Base-by-base conservation (phyloP, 176 grass and related monocot genomes). In the Musa beccarii region DNA sequence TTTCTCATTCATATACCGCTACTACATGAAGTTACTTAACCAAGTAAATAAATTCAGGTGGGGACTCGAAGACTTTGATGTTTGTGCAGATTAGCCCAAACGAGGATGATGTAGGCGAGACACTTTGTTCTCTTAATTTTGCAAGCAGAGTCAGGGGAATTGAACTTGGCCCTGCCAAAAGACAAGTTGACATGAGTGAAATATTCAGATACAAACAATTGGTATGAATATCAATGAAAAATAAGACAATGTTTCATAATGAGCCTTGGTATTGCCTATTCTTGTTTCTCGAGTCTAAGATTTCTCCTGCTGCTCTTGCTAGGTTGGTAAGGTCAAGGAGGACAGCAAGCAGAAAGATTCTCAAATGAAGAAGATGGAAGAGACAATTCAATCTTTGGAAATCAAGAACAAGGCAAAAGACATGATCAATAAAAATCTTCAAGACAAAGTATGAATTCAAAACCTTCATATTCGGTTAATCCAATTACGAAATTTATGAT, bases 71-170 rank as follows among this genome's bases (percentile, higher is more conserved):
- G 72, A 94, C 88, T 26, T 78, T 99, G 66, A 99, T 99, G 95
- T 99, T 99, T 84, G 88, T 99, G 59, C 95, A 99, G 77, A 94
- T 99, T 51, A 99, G 95, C 49, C 95, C 95, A 15, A 92, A 87
- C 75, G 95, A 99, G 69, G 87, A 89, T 81, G 95, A 99, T 17
- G 70, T 88, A n/a, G 88, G 90, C 21, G 95, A 99, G 83, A 99
- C 95, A 56, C 86, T 99, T 71, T 99, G 90, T 59, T 99, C 95
- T 12, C 76, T 99, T 12, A 99, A 99, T 79, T 99, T 99, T 67
- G 95, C 95, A 0, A 99, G 86, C 53, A 93, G 95, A 75, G 95
- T 99, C 57, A 81, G 88, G 69, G 95, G 95, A 26, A 84, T 99
- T 82, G 95, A 99, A 78, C 90, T 99, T 82, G 95, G 95, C 25